A percentile compares a stretch with the other conserved stretches of the same genome.
Conservation (phyloP, 2,329 filamentous ascomycete species). For the Pezicula neosporulosa region DNA sequence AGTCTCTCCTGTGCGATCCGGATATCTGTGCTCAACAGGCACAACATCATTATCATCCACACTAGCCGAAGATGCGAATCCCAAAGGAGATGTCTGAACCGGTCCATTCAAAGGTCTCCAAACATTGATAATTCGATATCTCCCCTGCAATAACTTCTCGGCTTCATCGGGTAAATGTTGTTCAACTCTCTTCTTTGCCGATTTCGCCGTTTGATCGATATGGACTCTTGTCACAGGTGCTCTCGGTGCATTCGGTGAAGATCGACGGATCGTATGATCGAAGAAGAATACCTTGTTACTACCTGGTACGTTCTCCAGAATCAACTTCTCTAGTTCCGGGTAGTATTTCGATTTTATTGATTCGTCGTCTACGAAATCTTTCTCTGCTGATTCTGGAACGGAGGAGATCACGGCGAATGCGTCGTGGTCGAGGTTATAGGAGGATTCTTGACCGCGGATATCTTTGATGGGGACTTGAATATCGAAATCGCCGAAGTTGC, state of each 20-base stretch:
- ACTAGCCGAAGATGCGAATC: conserved; percentile 24
- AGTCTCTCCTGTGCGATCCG: conserved; percentile 25
- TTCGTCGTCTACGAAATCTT: conserved; percentile 64
- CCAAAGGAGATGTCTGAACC: conserved; percentile 25
- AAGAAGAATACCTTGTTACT: conserved; percentile 69
- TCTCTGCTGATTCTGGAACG: conserved; percentile 53
- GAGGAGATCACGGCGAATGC: conserved; percentile 67
- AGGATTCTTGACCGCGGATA: conserved; percentile 65
- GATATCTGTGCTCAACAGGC: conserved; percentile 29
- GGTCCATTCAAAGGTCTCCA: conserved; percentile 50
- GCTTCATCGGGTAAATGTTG: conserved; percentile 66
- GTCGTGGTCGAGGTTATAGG: conserved; percentile 67
- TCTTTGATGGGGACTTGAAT: conserved; percentile 54
- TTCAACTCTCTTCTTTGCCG: conserved; percentile 64
- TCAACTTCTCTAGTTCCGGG: conserved; percentile 72
- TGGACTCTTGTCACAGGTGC: conserved; percentile 71
- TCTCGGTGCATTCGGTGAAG: conserved; percentile 53
- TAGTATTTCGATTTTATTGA: conserved; percentile 75
- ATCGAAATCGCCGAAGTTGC: conserved; percentile 26
- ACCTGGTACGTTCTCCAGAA: conserved; percentile 65
- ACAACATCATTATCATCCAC: conserved; percentile 26
- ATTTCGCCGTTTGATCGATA: conserved; percentile 74
- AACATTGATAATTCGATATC: conserved; percentile 84
- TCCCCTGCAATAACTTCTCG: conserved; percentile 58
- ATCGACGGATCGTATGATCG: conserved; percentile 83